Evolutionary conservation across 2,329 filamentous ascomycete genomes (phyloP).

Genomic region (Sarocladium kiliense): DNA sequence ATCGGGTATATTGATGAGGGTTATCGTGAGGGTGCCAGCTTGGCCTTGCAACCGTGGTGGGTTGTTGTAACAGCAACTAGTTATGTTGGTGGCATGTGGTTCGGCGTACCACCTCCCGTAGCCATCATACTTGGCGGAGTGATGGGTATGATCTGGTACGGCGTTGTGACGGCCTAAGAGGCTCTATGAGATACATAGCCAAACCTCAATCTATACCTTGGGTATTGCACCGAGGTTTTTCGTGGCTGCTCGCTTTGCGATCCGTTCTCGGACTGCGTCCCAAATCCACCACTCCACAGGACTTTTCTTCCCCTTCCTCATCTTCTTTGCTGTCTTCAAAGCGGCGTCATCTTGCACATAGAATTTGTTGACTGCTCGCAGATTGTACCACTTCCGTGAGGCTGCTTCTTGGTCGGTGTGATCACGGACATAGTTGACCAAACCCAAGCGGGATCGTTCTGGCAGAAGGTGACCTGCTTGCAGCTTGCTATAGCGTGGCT

Average conservation of each 20-base stretch:
- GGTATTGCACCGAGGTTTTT: not conserved
- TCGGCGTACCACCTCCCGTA: slow-evolving; percentile 21
- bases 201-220: not conserved
- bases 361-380: slow-evolving; percentile 33
- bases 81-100: slow-evolving; percentile 25
- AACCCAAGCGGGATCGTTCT: slow-evolving; percentile 26
- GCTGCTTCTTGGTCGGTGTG: slow-evolving; percentile 28
- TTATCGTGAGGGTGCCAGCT: slow-evolving; percentile 39
- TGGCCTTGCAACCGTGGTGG: slow-evolving; percentile 56
- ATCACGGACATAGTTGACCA: slow-evolving; percentile 34
- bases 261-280: slow-evolving; percentile 29
- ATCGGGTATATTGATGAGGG: slow-evolving; percentile 49
- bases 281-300: slow-evolving; percentile 35
- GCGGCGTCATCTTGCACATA: slow-evolving; percentile 27
- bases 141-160: slow-evolving; percentile 24
- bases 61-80: slow-evolving; percentile 45
- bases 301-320: slow-evolving; percentile 20
- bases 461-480: slow-evolving; percentile 31
- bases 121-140: slow-evolving; percentile 24
- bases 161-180: slow-evolving; percentile 13
- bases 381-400: slow-evolving; percentile 33
- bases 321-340: slow-evolving; percentile 13
- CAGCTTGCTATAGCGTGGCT: slow-evolving; percentile 44
- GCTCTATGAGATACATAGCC: not conserved
- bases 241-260: slow-evolving; percentile 19